These are phyloP conservation scores for Scheffersomyces insectosa DNA, from an alignment of 1,139 yeast genomes.

Conservation along the genomic window DNA sequence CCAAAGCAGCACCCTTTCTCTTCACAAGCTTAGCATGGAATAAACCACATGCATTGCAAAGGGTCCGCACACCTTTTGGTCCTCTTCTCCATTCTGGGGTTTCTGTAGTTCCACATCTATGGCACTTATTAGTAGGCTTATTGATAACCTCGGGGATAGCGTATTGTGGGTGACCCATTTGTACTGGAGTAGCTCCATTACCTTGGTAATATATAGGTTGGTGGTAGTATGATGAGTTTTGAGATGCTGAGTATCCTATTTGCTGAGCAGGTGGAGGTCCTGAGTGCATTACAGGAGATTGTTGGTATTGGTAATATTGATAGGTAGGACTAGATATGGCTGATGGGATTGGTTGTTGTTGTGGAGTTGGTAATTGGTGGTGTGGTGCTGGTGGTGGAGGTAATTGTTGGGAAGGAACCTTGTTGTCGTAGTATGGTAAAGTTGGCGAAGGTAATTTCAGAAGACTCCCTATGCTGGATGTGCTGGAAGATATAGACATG, in stretches of 20 bases:
- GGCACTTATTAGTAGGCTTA: constrained; percentile 48
- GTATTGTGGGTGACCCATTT: constrained; percentile 15
- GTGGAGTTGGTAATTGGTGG: constrained; percentile 10
- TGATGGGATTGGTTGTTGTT: constrained; percentile 8
- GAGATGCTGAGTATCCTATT: constrained; percentile 6
- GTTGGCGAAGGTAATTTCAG: constrained; percentile 17
- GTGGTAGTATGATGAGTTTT: constrained; percentile 10
- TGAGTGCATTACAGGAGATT: constrained; percentile 5
- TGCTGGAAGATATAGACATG: not conserved
- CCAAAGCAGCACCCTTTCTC: constrained; percentile 64
- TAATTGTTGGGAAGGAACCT: constrained; percentile 1
- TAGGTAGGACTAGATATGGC: constrained; percentile 11
- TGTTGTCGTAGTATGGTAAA: constrained; percentile 8
- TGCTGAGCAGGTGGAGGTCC: constrained; percentile 2
- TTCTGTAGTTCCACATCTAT: constrained; percentile 74
- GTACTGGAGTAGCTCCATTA: constrained; percentile 2
- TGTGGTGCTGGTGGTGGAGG: constrained; percentile 8
- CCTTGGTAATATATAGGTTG: constrained; percentile 15
- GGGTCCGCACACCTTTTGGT: constrained; percentile 79
- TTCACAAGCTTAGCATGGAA: constrained; percentile 75
- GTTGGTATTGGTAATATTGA: constrained; percentile 13
- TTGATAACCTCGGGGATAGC: constrained; percentile 37
- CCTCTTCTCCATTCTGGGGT: constrained; percentile 95
- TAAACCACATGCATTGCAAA: constrained; percentile 89
- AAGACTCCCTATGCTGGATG: not conserved